Evolutionary conservation across 192 early-diverging fungal species (phyloP).

Genomic region (Dimargaris xerosporica): DNA sequence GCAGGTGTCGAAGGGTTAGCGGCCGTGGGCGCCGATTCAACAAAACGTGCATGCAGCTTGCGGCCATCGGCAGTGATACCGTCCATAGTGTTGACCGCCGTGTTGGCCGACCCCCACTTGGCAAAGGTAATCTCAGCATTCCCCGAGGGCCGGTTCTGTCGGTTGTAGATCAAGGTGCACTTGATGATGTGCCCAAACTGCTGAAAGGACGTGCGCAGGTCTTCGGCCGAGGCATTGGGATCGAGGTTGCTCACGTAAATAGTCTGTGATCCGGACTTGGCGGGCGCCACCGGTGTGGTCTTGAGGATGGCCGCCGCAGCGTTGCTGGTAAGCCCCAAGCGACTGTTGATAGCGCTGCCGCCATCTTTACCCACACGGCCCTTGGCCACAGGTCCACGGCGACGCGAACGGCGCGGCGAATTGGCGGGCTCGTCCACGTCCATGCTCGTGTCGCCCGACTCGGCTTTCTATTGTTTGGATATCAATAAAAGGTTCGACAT

Average conservation of each 20-base stretch:
- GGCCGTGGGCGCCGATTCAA: conserved; percentile 1
- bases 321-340: background rate
- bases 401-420: too few species aligned
- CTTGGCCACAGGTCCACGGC: too few species aligned
- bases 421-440: too few species aligned
- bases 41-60: conserved; percentile 18
- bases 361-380: background rate
- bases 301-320: conserved; percentile 15
- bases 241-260: conserved; percentile 30
- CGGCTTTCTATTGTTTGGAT: too few species aligned
- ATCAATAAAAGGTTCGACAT: too few species aligned
- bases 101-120: conserved; percentile 20
- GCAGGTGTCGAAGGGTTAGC: background rate
- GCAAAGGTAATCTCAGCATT: conserved; percentile 27
- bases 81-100: conserved; percentile 25
- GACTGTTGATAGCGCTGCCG: background rate
- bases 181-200: conserved; percentile 27
- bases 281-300: conserved; percentile 11
- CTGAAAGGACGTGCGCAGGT: conserved; percentile 32
- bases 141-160: conserved; percentile 24
- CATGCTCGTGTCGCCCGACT: too few species aligned
- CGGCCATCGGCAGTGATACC: conserved; percentile 30
- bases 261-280: conserved; percentile 20
- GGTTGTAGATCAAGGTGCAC: conserved; percentile 28
- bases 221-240: conserved; percentile 26